Base-by-base conservation (phyloP, 805 yeast species). In the Kuraishia hungarica region DNA sequence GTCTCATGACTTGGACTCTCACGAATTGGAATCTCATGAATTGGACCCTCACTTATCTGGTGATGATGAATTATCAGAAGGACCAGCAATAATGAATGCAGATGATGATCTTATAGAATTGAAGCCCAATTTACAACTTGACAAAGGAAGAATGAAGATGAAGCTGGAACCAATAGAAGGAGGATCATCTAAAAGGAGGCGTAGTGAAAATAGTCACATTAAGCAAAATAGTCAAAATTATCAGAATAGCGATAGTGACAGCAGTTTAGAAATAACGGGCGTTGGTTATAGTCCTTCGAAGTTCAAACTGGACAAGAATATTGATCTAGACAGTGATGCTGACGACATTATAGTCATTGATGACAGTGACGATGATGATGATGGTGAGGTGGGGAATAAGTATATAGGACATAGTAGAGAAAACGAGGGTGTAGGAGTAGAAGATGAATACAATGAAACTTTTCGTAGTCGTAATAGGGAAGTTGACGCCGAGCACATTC, bases 401-500 rank as follows among this genome's bases (percentile, higher is more conserved):
- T 26, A 26, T 26, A 26, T 26, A 26, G 29, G 29, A 26, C 10
- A 6, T 26, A 26, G 29, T 26, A 17, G 15, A 19, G 39, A 35
- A 24, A 19, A 24, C 17, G 11, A 39, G 6, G 21, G 20, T 19
- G n/a, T 10, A 4, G 7, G 20, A 15, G 21, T 35, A 4, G 39
- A 7, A 13, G 22, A 20, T 10, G 43, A 28, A 10, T 29, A n/a
- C 5, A 39, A 48, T 6, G 51, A 50, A 35, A 10, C 8, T 26
- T 26, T 26, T 5, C 29, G 29, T 26, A 26, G 29, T 6, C 8
- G 10, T 2, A 66, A 60, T 1, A 61, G 56, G 8, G 65, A 62
- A 11, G 66, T 60, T n/a, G 53, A 55, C 23, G 68, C 63, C n/a
- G 73, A 68, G 11, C 73, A 67, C 1, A 64, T 69, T 43, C n/a